phyloP scores from a whole-genome alignment of 495 filamentous ascomycete species.

The Amorphotheca resinae region DNA sequence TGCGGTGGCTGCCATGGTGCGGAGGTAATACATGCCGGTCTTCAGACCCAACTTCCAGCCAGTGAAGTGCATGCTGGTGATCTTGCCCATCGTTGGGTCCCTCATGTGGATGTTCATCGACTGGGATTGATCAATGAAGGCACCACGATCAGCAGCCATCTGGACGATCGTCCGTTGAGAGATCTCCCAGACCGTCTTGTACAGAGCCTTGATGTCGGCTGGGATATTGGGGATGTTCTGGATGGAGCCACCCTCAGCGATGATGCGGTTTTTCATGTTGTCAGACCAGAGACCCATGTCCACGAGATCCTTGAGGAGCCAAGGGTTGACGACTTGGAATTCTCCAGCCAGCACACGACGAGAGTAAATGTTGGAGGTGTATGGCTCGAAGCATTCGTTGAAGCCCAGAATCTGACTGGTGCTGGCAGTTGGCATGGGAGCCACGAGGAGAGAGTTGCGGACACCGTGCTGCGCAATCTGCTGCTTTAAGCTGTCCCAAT shows the following conservation, averaged over 20 bases:
- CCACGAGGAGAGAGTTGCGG: slow-evolving; percentile 86
- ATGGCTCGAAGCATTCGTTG: slow-evolving; percentile 99
- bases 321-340: slow-evolving; percentile 99
- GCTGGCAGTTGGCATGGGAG: slow-evolving; percentile 94
- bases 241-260: slow-evolving; percentile 88
- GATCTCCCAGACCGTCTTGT: slow-evolving; percentile 99
- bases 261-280: slow-evolving; percentile 99
- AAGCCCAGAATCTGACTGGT: slow-evolving; percentile 95
- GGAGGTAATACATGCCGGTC: slow-evolving; percentile 99
- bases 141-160: slow-evolving; percentile 97
- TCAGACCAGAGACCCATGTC: slow-evolving; percentile 98
- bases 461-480: slow-evolving; percentile 85
- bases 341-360: slow-evolving; percentile 95
- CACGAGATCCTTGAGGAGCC: slow-evolving; percentile 95
- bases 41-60: slow-evolving; percentile 98
- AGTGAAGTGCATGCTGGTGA: slow-evolving; percentile 98
- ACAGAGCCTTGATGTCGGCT: slow-evolving; percentile 86
- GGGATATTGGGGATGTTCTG: slow-evolving; percentile 96
- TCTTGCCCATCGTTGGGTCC: slow-evolving; percentile 98
- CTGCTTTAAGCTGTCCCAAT: slow-evolving; percentile 82
- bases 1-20: slow-evolving; percentile 90
- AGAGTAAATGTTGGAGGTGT: slow-evolving; percentile 98
- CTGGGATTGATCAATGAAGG: slow-evolving; percentile 97
- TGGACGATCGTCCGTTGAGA: slow-evolving; percentile 90
- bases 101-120: slow-evolving; percentile 99